Conservation (phyloP, 176 grass and related monocot species). For the Puya raimondii region DNA sequence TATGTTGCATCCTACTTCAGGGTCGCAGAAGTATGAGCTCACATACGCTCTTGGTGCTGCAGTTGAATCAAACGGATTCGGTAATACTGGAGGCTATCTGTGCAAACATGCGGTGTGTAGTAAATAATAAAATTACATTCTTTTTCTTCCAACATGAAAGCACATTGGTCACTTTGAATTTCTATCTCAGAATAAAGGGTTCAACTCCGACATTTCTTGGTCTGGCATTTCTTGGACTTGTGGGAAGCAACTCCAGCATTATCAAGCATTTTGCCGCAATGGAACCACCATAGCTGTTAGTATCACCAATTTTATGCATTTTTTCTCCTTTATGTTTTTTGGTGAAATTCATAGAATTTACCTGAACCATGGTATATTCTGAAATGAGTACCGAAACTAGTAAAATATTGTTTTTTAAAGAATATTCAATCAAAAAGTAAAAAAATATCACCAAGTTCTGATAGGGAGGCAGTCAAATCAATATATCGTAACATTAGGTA, state of each 20-base stretch:
- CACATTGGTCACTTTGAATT: conserved; percentile 12
- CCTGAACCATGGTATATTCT: too few species aligned
- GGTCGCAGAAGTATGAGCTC: conserved; percentile 29
- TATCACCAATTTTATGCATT: not conserved
- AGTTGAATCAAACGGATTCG: conserved; percentile 38
- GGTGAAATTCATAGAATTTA: too few species aligned
- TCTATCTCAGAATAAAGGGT: conserved; percentile 43
- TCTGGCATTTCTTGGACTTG: conserved; percentile 88
- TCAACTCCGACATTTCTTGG: conserved; percentile 79
- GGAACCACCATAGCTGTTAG: conserved; percentile 78
- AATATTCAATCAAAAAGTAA: too few species aligned
- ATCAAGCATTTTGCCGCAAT: conserved; percentile 73
- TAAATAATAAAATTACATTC: conserved; percentile 10
- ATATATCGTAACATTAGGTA: too few species aligned
- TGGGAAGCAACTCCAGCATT: conserved; percentile 81
- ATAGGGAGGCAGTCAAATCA: too few species aligned
- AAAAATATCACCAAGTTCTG: too few species aligned
- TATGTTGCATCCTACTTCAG: conserved; percentile 21
- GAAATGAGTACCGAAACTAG: not conserved
- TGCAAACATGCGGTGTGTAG: conserved; percentile 43
- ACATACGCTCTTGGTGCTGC: conserved; percentile 15
- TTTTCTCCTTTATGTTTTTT: not conserved
- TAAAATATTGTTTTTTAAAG: not conserved
- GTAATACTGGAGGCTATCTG: conserved; percentile 29
- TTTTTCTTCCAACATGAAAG: not conserved